A percentile compares a stretch with the other conserved stretches of the same genome.
Evolutionary conservation across 2,329 filamentous ascomycete species (phyloP).

Genomic region (Westerdykella ornata): DNA sequence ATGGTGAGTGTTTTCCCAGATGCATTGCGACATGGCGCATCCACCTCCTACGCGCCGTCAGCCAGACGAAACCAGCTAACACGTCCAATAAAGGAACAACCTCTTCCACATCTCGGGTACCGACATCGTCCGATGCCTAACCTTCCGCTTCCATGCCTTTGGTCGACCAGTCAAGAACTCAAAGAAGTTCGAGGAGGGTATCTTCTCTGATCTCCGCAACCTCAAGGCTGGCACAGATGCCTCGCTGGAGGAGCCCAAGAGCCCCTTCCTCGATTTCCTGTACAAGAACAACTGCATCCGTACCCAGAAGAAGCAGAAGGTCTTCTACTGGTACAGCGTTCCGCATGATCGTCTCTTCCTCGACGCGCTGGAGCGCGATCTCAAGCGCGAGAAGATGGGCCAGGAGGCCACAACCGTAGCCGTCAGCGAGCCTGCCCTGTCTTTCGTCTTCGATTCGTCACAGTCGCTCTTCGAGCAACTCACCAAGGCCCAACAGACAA

Average conservation of each 20-base stretch:
- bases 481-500: conserved; percentile 98
- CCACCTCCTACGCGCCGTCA: neutral
- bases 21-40: neutral
- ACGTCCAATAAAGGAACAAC: conserved; percentile 64
- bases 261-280: conserved; percentile 93
- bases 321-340: conserved; percentile 99
- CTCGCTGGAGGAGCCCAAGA: conserved; percentile 97
- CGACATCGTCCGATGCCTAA: conserved; percentile 95
- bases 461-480: conserved; percentile 99
- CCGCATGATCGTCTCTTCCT: conserved; percentile 96
- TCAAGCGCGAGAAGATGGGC: conserved; percentile 99
- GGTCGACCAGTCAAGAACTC: conserved; percentile 98
- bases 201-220: conserved; percentile 97
- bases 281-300: conserved; percentile 99
- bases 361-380: conserved; percentile 89
- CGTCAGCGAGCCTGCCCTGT: conserved; percentile 92
- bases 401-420: conserved; percentile 96
- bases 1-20: conserved; percentile 51
- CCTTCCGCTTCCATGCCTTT: conserved; percentile 97
- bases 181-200: conserved; percentile 99
- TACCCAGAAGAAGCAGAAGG: conserved; percentile 99
- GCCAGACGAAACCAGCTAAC: conserved; percentile 32
- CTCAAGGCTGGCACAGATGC: conserved; percentile 97
- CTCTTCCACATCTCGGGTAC: conserved; percentile 99
- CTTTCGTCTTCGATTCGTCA: conserved; percentile 98